Percentiles rank a stretch among this genome's conserved stretches.
Evolutionary conservation across 179 eudicot genomes (phyloP).

Genomic region (Spergularia azorica): DNA sequence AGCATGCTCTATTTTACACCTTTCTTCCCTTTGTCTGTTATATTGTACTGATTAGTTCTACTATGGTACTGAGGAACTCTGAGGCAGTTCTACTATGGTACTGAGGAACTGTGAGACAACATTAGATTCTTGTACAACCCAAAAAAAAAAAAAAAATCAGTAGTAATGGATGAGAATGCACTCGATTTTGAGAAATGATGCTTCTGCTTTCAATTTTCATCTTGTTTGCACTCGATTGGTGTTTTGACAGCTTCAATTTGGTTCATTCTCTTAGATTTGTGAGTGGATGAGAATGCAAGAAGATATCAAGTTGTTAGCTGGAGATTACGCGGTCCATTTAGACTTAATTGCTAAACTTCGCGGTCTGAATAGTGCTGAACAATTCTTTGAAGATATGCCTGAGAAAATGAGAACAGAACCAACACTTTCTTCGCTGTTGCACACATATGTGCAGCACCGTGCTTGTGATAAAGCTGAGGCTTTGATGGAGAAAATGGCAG

Average conservation of each 20-base stretch:
- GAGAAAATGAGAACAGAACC: slow-evolving; percentile 63
- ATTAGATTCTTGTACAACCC: neutral
- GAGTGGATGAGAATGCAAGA: slow-evolving; percentile 92
- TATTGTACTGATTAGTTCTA: neutral
- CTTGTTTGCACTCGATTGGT: neutral
- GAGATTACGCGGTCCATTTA: slow-evolving; percentile 90
- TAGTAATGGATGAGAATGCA: no score
- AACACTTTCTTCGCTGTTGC: slow-evolving; percentile 75
- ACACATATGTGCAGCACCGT: slow-evolving; percentile 69
- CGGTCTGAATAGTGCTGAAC: slow-evolving; percentile 80
- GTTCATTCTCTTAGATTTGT: slow-evolving; percentile 54
- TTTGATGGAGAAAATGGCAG: slow-evolving; percentile 85
- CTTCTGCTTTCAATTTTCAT: neutral
- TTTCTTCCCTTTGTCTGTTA: neutral
- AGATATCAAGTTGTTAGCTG: slow-evolving; percentile 71
- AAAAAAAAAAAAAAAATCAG: no score
- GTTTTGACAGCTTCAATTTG: slow-evolving; percentile 13
- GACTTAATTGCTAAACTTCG: slow-evolving; percentile 88
- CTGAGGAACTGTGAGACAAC: neutral
- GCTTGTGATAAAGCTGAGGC: slow-evolving; percentile 68
- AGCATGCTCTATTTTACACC: neutral
- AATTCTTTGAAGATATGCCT: slow-evolving; percentile 84
- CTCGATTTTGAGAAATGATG: neutral
- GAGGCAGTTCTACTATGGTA: no score
- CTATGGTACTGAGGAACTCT: no score